Base-by-base conservation (phyloP, 192 early-diverging fungal genomes). In the Rhizoclosmatium globosum region DNA sequence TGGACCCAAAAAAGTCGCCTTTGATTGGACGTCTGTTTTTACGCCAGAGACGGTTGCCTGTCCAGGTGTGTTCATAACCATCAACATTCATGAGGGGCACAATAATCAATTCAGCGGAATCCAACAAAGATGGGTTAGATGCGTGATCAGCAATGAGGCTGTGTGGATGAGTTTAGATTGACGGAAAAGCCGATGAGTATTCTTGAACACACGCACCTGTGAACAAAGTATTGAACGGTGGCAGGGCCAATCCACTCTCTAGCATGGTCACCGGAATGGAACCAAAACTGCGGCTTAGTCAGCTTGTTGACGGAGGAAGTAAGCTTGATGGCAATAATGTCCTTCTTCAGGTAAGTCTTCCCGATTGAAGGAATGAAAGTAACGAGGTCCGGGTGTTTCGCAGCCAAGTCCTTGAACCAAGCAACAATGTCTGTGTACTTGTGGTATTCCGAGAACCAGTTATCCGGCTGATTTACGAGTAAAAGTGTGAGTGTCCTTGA, bases 1-100 rank as follows among this genome's bases (percentile, higher is more conserved):
- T 65, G 61, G 71, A 23, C 58, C 78, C 70, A 61, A 75, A 70
- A 70, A 46, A 48, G 70, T 69, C 82, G 7, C 50, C 9, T 77
- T 73, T 74, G 58, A 76, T 76, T 64, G 47, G 45, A 15, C 83
- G 60, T 39, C 90, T 79, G 82, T 89, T 91, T 81, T 91, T 91
- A 64, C 90, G 83, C 90, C 90, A 91, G 48, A 89, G 78, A 41
- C 88, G 82, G 64, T 83, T 80, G 11, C 64, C 77, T 23, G 38
- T 74, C 84, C 87, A 86, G 3, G 87, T 83, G 76, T 86, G 87
- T n/a, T 83, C 81, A 69, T 89, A 89, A 2, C 90, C 90, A 74
- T 91, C 90, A 31, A 87, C 59, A 81, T 91, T 91, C 78, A 89
- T 85, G 68, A 88, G 64, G 1, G 90, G 90, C 0, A 89, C 85